These are phyloP conservation scores for Nannizziopsis barbatae DNA, from an alignment of 2,329 filamentous ascomycete species.

Conservation along the genomic window DNA sequence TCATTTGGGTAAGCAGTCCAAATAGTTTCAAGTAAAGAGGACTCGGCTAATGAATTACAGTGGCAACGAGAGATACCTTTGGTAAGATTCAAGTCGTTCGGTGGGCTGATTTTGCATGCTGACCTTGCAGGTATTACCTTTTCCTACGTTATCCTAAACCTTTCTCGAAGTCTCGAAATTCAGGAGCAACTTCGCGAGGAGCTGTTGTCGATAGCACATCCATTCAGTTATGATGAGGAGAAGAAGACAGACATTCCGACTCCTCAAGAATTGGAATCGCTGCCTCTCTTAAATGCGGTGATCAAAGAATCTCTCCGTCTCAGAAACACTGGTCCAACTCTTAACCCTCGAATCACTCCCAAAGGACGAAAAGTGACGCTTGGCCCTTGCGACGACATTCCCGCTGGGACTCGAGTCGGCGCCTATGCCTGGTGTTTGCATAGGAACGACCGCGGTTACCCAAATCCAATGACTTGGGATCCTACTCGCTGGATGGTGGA, in stretches of 20 bases:
- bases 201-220: conserved; percentile 3
- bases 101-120: neutral
- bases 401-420: conserved; percentile 6
- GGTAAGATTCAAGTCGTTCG: neutral
- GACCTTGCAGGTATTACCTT: conserved; percentile 9
- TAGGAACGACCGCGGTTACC: conserved; percentile 9
- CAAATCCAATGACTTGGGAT: conserved; percentile 7
- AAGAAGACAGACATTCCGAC: conserved; percentile 6
- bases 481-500: conserved; percentile 7
- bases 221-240: conserved; percentile 4
- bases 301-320: conserved; percentile 13
- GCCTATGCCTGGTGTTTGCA: conserved; percentile 10
- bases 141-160: conserved; percentile 10
- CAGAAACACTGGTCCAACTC: conserved; percentile 6
- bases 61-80: conserved; percentile 10
- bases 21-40: neutral
- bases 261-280: conserved; percentile 3
- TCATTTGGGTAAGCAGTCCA: neutral
- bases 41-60: neutral
- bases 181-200: conserved; percentile 12
- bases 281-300: conserved; percentile 12
- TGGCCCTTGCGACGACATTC: conserved; percentile 7
- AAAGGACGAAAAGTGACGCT: conserved; percentile 7
- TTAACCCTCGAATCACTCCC: conserved; percentile 10
- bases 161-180: conserved; percentile 9